Evolutionary conservation across 805 yeast genomes (phyloP), one percentile per base, ranked within the genome.

Genomic region (Saccharomycopsis fodiens): DNA sequence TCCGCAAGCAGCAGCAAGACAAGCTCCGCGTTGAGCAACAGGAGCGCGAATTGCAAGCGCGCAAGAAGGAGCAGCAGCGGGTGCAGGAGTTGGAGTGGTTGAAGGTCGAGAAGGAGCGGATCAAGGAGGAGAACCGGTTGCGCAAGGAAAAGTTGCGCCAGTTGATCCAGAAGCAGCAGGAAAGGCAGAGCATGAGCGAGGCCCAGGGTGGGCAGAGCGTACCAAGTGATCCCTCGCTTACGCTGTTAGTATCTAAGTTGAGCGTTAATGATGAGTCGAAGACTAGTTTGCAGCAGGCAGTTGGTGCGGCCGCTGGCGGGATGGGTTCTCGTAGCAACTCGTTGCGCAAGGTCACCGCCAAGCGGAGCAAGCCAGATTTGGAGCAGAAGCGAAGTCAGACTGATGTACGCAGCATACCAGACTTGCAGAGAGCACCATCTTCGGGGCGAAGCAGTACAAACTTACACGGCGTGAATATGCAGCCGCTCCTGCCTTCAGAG

Each of bases 101-200:
- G 4, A 32, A 35, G n/a, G 44, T 45, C 27, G 48, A 34, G 22
- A 39, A 40, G 41, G 46, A 42, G 21, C 16, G 46, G 4, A 15
- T 42, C 5, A 42, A 36, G 25, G 48, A 45, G 35, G 40, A 40
- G 16, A 40, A 40, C n/a, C 41, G 48, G 5, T 12, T 40, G 16
- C 34, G 32, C 21, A 39, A 35, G 35, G 23, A 42, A 22, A 21
- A 35, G 19, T 15, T 41, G 38, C 16, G 21, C 20, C 16, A 32
- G 23, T 17, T 32, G 20, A n/a, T 10, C 13, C 30, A 32, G 8
- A 16, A 41, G 15, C 39, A 41, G 25, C 41, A 38, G 31, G 30
- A 22, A 6, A 19, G n/a, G 15, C n/a, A n/a, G n/a, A n/a, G n/a
- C n/a, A n/a, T 19, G 19, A 7, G 37, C n/a, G 7, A 7, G 19